Evolutionary conservation across 495 filamentous ascomycete genomes (phyloP), one percentile per base, ranked within the genome.

Genomic region (Xylaria castorea): DNA sequence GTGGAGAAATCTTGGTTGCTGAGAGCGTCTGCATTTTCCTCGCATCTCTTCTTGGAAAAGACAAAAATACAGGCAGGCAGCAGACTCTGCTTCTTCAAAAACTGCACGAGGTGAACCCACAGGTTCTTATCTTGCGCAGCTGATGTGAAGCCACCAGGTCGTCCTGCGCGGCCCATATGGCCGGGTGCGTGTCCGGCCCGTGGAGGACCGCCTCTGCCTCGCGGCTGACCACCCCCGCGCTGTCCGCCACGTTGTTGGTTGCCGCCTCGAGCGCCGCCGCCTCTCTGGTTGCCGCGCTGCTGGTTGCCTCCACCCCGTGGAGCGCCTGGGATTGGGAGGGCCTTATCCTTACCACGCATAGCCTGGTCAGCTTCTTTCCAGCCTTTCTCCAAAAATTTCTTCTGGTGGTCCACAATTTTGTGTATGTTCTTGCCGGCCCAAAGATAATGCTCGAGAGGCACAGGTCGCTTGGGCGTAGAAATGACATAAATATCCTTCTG

Each of bases 401-500:
- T 98, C 55, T 97, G 92, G 0, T 92, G 86, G 76, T 95, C 94
- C 2, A 99, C 95, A 78, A 99, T 97, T 84, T 97, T 97, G 85
- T 91, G 85, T 83, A 98, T 97, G 30, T 89, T 89, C 80, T 97
- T 98, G 71, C 91, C 90, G 9, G 93, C 94, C 96, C 96, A 99
- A 7, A 99, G 87, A 79, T 93, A 99, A 80, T 99, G 97, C 78
- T 99, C 95, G 22, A 99, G 83, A 0, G 96, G 96, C 20, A 99
- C 94, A 7, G 96, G 96, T 70, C 96, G 89, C 80, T 98, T 99
- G 12, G 94, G 91, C 2, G 96, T 99, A 1, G 96, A 98, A 63
- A 99, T 99, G 61, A 99, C 96, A 80, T 98, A 99, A 66, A 99
- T 98, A 79, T 99, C 93, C 84, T 97, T 97, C 83, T 97, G 94